Base-by-base conservation (phyloP, 331 rosid species). In the Quercus lobata region DNA sequence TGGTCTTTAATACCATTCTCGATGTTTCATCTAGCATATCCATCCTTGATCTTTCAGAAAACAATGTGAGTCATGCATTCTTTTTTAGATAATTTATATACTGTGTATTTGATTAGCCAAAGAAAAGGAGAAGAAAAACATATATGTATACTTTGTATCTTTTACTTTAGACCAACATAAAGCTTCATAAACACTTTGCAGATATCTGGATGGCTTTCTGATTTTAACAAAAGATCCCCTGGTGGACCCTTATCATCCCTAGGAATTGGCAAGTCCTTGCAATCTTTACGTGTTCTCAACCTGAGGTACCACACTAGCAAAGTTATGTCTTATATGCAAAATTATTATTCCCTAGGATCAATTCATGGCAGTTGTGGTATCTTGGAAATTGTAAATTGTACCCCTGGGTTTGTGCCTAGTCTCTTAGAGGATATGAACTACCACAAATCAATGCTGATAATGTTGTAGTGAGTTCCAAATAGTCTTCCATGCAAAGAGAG, bases 201-300 rank as follows among this genome's bases (percentile, higher is more conserved):
- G 99, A 88, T 95, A 77, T 63, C 90, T 55, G 99, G 98, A 73
- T 95, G 98, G 92, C 94, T 95, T 76, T 88, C 92, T 85, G 82
- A 88, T 81, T 89, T 86, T 80, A 87, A 68, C 77, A 56, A 53
- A 80, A 86, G 89, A 80, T 77, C 79, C 78, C 71, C 80, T 58
- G 79, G 80, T 52, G 80, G 58, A 60, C 73, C 83, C 35, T 79
- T 41, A 24, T 56, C 73, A 30, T 85, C 84, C 57, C 76, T 73
- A 44, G 83, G 77, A 77, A 79, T 25, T 71, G 87, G 90, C 73
- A 90, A 81, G 83, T 87, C 96, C 82, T 90, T 95, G 86, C 94
- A 86, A 76, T 85, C 86, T 54, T 75, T 95, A 78, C 90, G 78
- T 19, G 91, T 84, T 29, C 96, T 95, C 75, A 91, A 88, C 80